Conservation (phyloP, 352 stramenopile genomes). For the Blastocystis sp. region DNA sequence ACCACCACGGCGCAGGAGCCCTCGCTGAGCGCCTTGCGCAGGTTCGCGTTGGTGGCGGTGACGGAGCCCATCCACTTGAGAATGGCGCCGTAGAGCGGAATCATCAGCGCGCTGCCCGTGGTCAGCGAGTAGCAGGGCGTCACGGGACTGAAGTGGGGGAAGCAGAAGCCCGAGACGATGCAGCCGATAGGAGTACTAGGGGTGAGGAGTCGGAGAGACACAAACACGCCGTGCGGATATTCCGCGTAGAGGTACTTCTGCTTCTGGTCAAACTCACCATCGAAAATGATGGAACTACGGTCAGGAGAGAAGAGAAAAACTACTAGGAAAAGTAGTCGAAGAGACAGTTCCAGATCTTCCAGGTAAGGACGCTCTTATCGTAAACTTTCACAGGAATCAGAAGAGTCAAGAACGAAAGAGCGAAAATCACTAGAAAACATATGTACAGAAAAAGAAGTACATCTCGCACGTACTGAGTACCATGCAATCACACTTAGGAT, state of each 20-base stretch:
- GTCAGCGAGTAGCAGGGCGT: slow-evolving; percentile 39
- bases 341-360: slow-evolving; percentile 48
- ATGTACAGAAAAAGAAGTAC: neutral
- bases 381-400: slow-evolving; percentile 53
- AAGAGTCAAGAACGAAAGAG: neutral
- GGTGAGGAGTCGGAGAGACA: neutral
- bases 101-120: slow-evolving; percentile 15
- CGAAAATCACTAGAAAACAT: neutral
- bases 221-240: slow-evolving; percentile 40
- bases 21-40: slow-evolving; percentile 7
- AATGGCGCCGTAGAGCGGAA: slow-evolving; percentile 32
- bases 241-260: slow-evolving; percentile 35
- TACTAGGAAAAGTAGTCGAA: slow-evolving; percentile 57
- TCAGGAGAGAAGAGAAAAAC: neutral
- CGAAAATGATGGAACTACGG: slow-evolving; percentile 47
- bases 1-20: slow-evolving; percentile 48
- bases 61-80: slow-evolving; percentile 45
- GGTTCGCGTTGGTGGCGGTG: slow-evolving; percentile 21
- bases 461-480: slow-evolving; percentile 12
- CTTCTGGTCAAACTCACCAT: neutral
- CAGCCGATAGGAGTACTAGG: slow-evolving; percentile 18
- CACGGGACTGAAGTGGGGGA: slow-evolving; percentile 23
- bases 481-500: slow-evolving; percentile 13
- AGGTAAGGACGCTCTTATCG: slow-evolving; percentile 1
- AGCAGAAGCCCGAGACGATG: slow-evolving; percentile 43